A percentile compares a stretch with the other conserved stretches of the same genome.
Evolutionary conservation across 345 rosid species (phyloP).

Genomic region (Sisymbrium irio): DNA sequence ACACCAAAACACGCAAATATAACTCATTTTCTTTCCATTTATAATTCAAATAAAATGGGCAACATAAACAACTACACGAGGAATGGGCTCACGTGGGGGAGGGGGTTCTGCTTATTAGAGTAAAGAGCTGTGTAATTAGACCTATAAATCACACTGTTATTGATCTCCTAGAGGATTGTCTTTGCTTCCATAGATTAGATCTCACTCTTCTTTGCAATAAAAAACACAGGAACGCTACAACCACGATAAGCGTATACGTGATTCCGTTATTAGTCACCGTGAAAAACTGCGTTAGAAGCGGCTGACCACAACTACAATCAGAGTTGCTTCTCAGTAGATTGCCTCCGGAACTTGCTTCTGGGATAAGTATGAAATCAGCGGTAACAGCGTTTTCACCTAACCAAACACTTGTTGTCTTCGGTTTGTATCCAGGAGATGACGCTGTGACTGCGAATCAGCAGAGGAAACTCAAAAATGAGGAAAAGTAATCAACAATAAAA

Average conservation of each 20-base stretch:
- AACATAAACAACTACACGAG: background rate
- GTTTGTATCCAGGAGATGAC: conserved; percentile 64
- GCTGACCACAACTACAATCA: conserved; percentile 42
- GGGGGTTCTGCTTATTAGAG: background rate
- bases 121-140: background rate
- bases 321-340: conserved; percentile 37
- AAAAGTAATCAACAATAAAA: background rate
- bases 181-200: conserved; percentile 45
- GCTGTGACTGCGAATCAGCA: conserved; percentile 56
- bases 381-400: conserved; percentile 60
- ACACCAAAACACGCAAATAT: background rate
- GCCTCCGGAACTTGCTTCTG: conserved; percentile 40
- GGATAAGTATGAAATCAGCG: conserved; percentile 78
- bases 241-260: conserved; percentile 42
- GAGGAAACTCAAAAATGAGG: conserved; percentile 10
- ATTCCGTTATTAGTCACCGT: conserved; percentile 49
- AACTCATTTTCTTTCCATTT: background rate
- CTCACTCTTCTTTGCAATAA: conserved; percentile 53
- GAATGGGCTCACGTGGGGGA: background rate
- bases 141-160: conserved; percentile 12
- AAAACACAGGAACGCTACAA: conserved; percentile 51
- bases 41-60: background rate
- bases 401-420: conserved; percentile 59
- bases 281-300: conserved; percentile 33
- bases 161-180: conserved; percentile 41